These are phyloP conservation scores for Penicillium expansum DNA, from an alignment of 2,329 filamentous ascomycete genomes.

Conservation along the genomic window DNA sequence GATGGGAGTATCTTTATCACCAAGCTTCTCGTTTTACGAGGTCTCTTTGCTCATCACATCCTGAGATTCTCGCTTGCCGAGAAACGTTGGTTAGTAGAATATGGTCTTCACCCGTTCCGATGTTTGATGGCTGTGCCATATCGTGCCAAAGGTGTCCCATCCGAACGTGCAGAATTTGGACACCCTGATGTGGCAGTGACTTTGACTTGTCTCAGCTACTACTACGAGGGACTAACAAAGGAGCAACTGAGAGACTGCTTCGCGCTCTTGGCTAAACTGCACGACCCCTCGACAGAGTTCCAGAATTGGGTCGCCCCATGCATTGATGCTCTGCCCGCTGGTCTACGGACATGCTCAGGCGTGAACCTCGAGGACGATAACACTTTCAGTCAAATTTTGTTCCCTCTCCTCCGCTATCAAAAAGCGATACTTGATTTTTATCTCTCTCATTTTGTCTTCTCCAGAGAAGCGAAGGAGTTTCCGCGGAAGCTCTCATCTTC, in stretches of 20 bases:
- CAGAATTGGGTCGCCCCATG: background rate
- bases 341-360: background rate
- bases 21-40: background rate
- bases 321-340: background rate
- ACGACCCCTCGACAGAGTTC: background rate
- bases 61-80: background rate
- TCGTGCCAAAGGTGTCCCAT: background rate
- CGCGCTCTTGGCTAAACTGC: background rate
- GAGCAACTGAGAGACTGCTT: background rate
- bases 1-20: background rate
- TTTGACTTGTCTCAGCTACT: background rate
- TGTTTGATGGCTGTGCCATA: background rate
- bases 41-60: background rate
- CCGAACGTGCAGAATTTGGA: background rate
- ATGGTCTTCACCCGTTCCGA: background rate
- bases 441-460: background rate
- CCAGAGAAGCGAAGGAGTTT: background rate
- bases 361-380: background rate
- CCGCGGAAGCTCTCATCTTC: background rate
- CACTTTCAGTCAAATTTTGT: background rate
- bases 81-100: background rate
- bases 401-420: background rate
- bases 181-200: background rate
- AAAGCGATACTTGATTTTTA: background rate
- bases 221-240: background rate